Evolutionary conservation across 2,329 filamentous ascomycete species (phyloP).

Genomic region (Epichloe amarillans): DNA sequence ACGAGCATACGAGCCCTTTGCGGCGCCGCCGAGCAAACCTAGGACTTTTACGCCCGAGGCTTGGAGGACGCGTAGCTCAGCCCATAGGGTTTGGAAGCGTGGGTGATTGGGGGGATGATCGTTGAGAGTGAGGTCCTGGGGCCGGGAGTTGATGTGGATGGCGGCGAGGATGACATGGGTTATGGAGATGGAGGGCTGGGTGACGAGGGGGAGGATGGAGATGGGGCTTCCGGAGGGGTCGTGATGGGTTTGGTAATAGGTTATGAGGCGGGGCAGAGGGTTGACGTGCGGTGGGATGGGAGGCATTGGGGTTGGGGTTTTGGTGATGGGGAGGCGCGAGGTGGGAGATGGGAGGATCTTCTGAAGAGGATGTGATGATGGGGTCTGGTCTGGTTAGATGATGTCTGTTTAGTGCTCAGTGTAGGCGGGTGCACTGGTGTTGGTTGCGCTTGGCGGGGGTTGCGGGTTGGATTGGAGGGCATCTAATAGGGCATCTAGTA

Average conservation of each 20-base stretch:
- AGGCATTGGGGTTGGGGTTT: constrained; percentile 18
- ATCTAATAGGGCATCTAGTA: too few relatives aligned
- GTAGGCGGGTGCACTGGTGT: too few relatives aligned
- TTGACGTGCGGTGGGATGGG: constrained; percentile 16
- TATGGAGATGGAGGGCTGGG: constrained; percentile 31
- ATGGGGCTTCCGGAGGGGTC: constrained; percentile 29
- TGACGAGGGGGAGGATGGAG: constrained; percentile 39
- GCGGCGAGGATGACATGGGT: constrained; percentile 83
- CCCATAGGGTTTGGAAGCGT: constrained; percentile 62
- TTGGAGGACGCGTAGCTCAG: constrained; percentile 60
- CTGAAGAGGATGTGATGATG: too few relatives aligned
- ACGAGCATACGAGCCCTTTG: constrained; percentile 52
- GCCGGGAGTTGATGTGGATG: constrained; percentile 63
- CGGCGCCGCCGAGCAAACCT: constrained; percentile 79
- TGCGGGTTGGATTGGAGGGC: too few relatives aligned
- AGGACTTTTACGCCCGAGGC: constrained; percentile 64
- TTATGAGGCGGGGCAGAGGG: constrained; percentile 32
- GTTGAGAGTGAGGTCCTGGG: constrained; percentile 62
- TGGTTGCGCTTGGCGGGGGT: too few relatives aligned
- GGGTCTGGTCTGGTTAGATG: neutral
- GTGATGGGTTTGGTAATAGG: constrained; percentile 44
- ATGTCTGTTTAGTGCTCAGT: too few relatives aligned
- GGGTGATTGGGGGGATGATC: constrained; percentile 59
- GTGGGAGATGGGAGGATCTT: neutral
- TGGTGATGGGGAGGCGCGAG: constrained; percentile 22